Base-by-base conservation (phyloP, 179 eudicot species). In the Silene noctiflora region DNA sequence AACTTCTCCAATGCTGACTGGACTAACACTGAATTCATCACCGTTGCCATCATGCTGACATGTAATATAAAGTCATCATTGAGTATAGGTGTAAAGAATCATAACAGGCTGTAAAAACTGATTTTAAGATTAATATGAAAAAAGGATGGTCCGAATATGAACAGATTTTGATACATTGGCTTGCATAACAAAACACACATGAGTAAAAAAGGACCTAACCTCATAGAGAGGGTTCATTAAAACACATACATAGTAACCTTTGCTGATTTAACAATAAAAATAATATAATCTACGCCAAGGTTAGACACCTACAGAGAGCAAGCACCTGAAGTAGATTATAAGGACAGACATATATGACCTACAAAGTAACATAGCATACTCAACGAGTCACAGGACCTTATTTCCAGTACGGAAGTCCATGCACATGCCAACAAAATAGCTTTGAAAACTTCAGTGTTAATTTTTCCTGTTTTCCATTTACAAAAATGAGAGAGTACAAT, bases 1-100 rank as follows among this genome's bases (percentile, higher is more conserved):
- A 84, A 77, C 81, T 95, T 92, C 87, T 93, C 96, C 79, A 95
- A 78, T 56, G 99, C 96, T 69, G 97, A 92, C 87, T 95, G 97
- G 75, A 95, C 83, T 77, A 92, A 75, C 85, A 92, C 76, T 51
- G 99, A 87, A 80, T 95, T 95, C 99, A 95, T 95, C 84, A 91
- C 87, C 72, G 93, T 93, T 64, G 99, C 99, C 97, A 95, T 93
- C 97, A 93, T 87, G 78, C 99, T 95, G 91, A 74, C 53, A 83
- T 72, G 76, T 33, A 76, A 53, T 75, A 66, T 59, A 66, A 76
- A 62, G 62, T 27, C 67, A 73, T 12, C 42, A 24, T 24, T 51
- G n/a, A 51, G 58, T 12, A 17, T 48, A 13, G 55, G 58, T 51
- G 58, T 14, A 14, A 27, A 8, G 39, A 21, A 25, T 22, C 19